Percentiles rank a stretch among this genome's conserved stretches.
Conservation (phyloP, 768 basidiomycete species). For the Russula olivacea region DNA sequence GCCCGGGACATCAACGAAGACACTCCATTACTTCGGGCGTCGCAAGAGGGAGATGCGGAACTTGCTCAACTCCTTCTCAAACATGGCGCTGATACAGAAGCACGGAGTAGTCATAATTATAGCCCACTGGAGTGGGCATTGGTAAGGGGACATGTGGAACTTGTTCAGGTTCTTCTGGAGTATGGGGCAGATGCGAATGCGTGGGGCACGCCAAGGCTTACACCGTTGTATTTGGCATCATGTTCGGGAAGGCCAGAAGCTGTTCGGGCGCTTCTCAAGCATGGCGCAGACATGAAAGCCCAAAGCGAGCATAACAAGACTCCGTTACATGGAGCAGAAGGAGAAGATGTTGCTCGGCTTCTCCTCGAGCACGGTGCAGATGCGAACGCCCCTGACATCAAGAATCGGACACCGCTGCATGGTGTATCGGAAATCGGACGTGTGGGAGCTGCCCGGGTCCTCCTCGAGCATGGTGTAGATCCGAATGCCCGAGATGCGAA, state of each 20-base stretch:
- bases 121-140: background rate
- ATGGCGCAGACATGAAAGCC: background rate
- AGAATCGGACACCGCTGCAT: background rate
- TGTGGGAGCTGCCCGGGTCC: background rate
- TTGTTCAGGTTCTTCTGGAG: background rate
- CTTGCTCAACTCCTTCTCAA: background rate
- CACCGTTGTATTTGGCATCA: background rate
- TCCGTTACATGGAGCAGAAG: background rate
- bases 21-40: too few species aligned
- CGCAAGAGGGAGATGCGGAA: too few species aligned
- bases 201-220: accelerated
- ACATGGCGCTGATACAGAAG: background rate
- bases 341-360: background rate
- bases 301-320: too few species aligned
- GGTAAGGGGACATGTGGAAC: too few species aligned
- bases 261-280: background rate
- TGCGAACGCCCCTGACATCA: background rate
- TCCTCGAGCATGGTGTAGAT: background rate
- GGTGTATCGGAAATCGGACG: background rate
- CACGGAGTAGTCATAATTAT: accelerated
- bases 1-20: too few species aligned
- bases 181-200: background rate
- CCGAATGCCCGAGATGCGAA: too few species aligned
- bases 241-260: background rate
- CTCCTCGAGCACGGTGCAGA: background rate